Percentiles rank a stretch among this genome's conserved stretches.
Evolutionary conservation across 2,329 filamentous ascomycete species (phyloP).

Genomic region (Aureobasidium sp.): DNA sequence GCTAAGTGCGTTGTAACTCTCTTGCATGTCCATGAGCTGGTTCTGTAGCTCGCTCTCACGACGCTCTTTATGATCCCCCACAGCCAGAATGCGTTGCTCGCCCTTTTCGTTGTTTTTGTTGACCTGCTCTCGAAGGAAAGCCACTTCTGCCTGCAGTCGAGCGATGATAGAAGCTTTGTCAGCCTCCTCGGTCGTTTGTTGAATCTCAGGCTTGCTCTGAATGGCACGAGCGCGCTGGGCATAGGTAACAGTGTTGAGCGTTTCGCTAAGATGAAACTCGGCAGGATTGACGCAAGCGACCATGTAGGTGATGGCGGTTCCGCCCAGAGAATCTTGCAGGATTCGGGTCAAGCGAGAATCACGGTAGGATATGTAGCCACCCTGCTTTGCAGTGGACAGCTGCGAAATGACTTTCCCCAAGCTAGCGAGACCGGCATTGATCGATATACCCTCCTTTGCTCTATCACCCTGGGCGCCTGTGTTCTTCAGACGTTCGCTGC

Average conservation of each 20-base stretch:
- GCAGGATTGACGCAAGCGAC: conserved; percentile 96
- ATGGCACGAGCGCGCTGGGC: conserved; percentile 93
- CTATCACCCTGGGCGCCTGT: conserved; percentile 91
- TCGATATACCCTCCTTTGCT: conserved; percentile 93
- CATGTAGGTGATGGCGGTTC: conserved; percentile 98
- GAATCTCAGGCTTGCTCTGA: conserved; percentile 94
- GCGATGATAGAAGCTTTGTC: conserved; percentile 95
- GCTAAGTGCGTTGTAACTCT: conserved; percentile 87
- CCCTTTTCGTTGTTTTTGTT: conserved; percentile 67
- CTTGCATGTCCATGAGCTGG: conserved; percentile 82
- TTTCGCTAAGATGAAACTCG: conserved; percentile 96
- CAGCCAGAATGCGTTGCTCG: conserved; percentile 36
- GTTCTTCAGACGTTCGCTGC: conserved; percentile 94
- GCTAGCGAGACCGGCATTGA: conserved; percentile 91
- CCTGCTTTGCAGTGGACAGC: conserved; percentile 78
- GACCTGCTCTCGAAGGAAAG: conserved; percentile 90
- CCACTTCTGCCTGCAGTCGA: conserved; percentile 83
- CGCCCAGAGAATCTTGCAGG: conserved; percentile 90
- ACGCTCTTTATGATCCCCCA: conserved; percentile 20
- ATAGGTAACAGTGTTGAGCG: conserved; percentile 92
- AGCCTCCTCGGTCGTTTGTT: conserved; percentile 77
- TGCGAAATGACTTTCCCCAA: conserved; percentile 98
- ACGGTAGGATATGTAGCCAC: conserved; percentile 91
- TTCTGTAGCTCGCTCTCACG: conserved; percentile 91
- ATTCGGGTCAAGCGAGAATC: conserved; percentile 95